phyloP scores from a whole-genome alignment of 352 stramenopile species.

The Pythium phragmitis region DNA sequence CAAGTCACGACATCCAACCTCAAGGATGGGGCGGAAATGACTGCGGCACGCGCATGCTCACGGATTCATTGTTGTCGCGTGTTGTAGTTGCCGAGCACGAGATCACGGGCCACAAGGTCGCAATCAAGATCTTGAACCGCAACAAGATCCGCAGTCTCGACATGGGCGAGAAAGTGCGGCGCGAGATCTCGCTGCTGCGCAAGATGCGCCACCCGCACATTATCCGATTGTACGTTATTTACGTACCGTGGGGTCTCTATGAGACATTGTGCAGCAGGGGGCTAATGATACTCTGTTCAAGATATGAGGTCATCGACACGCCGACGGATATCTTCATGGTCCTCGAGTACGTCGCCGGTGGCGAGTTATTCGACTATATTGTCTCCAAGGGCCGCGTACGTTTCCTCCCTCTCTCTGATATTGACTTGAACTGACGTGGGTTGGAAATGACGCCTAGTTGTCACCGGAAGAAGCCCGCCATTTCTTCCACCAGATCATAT shows the following conservation, averaged over 20 bases:
- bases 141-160: slow-evolving; percentile 98
- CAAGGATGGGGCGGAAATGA: neutral
- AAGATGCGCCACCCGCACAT: slow-evolving; percentile 99
- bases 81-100: slow-evolving; percentile 95
- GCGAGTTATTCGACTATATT: slow-evolving; percentile 99
- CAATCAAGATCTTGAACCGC: slow-evolving; percentile 99
- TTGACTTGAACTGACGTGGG: neutral
- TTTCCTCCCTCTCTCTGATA: neutral
- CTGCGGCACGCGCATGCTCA: too few relatives aligned
- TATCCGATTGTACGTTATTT: slow-evolving; percentile 98
- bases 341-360: slow-evolving; percentile 92
- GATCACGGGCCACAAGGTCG: slow-evolving; percentile 98
- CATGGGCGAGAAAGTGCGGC: slow-evolving; percentile 99
- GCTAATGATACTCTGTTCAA: slow-evolving; percentile 20
- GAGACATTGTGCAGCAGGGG: too few relatives aligned
- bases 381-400: slow-evolving; percentile 93
- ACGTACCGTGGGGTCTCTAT: neutral
- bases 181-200: slow-evolving; percentile 99
- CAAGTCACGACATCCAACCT: slow-evolving; percentile 44
- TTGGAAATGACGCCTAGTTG: slow-evolving; percentile 36
- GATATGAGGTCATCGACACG: slow-evolving; percentile 98
- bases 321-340: slow-evolving; percentile 98
- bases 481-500: slow-evolving; percentile 99
- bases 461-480: slow-evolving; percentile 96
- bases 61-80: neutral